phyloP scores from a whole-genome alignment of 208 protist species.

The Leishmania aethiopica region DNA sequence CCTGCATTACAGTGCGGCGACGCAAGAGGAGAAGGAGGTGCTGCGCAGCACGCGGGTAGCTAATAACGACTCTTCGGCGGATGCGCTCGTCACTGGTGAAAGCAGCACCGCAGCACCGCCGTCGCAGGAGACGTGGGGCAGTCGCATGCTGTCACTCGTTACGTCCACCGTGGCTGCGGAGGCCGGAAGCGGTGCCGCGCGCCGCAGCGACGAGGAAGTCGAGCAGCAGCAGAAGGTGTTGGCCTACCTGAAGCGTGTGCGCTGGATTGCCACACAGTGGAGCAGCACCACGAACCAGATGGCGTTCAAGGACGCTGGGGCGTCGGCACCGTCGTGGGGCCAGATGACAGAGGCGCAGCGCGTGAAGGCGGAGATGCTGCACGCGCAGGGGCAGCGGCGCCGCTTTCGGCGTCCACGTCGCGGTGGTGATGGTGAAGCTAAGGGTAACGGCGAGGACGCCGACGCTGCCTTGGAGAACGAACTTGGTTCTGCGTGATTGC shows the following conservation, averaged over 20 bases:
- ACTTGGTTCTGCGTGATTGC: background rate
- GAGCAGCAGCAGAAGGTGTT: slow-evolving; percentile 42
- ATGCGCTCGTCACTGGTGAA: background rate
- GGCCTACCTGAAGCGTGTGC: slow-evolving; percentile 64
- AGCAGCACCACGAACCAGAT: slow-evolving; percentile 16
- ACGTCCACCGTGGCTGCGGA: slow-evolving; percentile 7
- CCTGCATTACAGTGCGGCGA: slow-evolving; percentile 20
- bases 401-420: slow-evolving; percentile 54
- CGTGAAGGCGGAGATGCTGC: slow-evolving; percentile 55
- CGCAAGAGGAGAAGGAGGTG: slow-evolving; percentile 25
- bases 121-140: slow-evolving; percentile 21
- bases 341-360: slow-evolving; percentile 49
- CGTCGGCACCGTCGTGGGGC: slow-evolving; percentile 36
- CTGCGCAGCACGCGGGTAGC: slow-evolving; percentile 15
- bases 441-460: slow-evolving; percentile 14
- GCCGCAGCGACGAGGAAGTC: slow-evolving; percentile 18
- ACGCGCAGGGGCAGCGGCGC: slow-evolving; percentile 44
- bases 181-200: background rate
- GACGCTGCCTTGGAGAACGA: slow-evolving; percentile 1
- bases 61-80: background rate
- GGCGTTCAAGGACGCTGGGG: slow-evolving; percentile 10
- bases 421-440: background rate
- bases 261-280: slow-evolving; percentile 61
- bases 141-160: slow-evolving; percentile 30
- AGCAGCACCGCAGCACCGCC: background rate